Conservation (phyloP, 495 filamentous ascomycete species). For the Jackrogersella minutella region DNA sequence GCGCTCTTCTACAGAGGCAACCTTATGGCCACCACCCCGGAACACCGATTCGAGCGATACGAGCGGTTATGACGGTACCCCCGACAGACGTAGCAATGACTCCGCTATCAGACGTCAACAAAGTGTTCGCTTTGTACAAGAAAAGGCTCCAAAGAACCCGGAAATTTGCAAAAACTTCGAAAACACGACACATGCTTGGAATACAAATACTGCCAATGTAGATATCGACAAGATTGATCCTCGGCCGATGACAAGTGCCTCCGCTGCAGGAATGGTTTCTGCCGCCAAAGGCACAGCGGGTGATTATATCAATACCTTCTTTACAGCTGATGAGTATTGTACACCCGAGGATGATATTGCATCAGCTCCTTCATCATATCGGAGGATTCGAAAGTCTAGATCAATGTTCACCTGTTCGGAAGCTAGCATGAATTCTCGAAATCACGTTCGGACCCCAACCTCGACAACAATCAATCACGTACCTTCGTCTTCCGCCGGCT, state of each 20-base stretch:
- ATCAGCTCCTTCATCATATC: constrained; percentile 75
- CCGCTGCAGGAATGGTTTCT: constrained; percentile 47
- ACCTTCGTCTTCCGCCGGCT: background rate
- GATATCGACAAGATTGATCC: constrained; percentile 3
- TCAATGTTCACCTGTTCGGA: constrained; percentile 71
- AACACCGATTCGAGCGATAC: constrained; percentile 5
- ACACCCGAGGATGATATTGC: constrained; percentile 67
- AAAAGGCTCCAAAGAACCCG: constrained; percentile 11
- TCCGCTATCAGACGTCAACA: constrained; percentile 49
- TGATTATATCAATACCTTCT: constrained; percentile 50
- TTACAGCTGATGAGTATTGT: constrained; percentile 56
- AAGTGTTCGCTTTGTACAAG: constrained; percentile 65
- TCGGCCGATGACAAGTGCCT: constrained; percentile 43
- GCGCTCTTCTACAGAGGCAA: constrained; percentile 40
- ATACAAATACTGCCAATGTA: background rate
- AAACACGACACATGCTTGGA: background rate
- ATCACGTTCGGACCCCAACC: constrained; percentile 31
- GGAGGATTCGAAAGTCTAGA: constrained; percentile 74
- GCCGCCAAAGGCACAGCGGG: constrained; percentile 44
- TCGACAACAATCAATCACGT: constrained; percentile 46
- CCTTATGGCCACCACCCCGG: constrained; percentile 46
- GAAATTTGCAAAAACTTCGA: background rate
- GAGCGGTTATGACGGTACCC: background rate
- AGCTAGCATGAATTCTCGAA: constrained; percentile 28
- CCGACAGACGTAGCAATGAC: constrained; percentile 9